Conservation (phyloP, 768 basidiomycete species). For the Psilocybe cubensis region DNA sequence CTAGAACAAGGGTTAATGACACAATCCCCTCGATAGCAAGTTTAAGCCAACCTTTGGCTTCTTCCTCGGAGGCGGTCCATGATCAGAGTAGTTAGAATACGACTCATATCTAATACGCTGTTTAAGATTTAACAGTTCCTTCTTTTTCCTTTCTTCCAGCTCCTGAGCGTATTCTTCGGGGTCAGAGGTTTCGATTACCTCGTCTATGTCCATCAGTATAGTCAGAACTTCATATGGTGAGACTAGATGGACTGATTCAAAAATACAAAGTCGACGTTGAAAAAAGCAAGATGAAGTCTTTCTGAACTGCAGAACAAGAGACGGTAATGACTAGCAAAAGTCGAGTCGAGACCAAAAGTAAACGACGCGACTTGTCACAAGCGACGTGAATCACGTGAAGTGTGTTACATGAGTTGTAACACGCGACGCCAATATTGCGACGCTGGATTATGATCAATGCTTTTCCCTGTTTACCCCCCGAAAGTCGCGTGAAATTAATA, state of each 20-base stretch:
- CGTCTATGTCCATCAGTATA: conserved; percentile 28
- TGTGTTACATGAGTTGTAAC: not conserved
- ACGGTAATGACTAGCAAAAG: not conserved
- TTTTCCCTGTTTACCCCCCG: no score
- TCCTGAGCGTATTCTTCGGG: conserved; percentile 60
- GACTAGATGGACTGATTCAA: not conserved
- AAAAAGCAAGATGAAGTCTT: no score
- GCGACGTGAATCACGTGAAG: not conserved
- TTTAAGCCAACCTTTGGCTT: conserved; percentile 4
- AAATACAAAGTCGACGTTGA: no score
- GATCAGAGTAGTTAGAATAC: not conserved
- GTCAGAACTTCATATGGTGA: not conserved
- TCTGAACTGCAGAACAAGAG: not conserved
- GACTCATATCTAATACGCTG: not conserved
- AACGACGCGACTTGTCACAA: conserved; percentile 14
- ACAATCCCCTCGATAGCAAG: not conserved
- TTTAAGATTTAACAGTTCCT: not conserved
- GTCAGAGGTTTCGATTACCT: conserved; percentile 67
- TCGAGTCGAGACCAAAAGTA: not conserved
- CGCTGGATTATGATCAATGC: no score
- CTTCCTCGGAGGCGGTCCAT: conserved; percentile 7
- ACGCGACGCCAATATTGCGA: no score
- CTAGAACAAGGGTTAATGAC: conserved; percentile 1
- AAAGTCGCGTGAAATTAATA: no score
- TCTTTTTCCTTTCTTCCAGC: conserved; percentile 18